Conservation (phyloP, 2,329 filamentous ascomycete genomes). For the Pseudogymnoascus sp. region DNA sequence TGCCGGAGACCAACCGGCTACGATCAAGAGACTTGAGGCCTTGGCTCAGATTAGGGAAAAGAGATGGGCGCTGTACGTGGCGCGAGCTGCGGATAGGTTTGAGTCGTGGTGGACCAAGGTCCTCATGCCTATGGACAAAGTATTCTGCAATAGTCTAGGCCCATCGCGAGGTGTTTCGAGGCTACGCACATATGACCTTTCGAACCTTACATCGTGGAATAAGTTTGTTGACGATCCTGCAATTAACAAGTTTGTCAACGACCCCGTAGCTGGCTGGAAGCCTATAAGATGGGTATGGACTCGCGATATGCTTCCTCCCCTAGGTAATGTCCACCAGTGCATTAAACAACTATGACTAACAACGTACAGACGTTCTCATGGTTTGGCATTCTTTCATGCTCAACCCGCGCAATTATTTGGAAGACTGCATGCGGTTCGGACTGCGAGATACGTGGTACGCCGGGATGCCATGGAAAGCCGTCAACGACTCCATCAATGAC, state of each 20-base stretch:
- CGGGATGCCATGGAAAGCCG: slow-evolving; percentile 57
- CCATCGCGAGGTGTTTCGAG: not conserved
- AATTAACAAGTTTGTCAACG: slow-evolving; percentile 11
- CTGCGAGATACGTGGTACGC: slow-evolving; percentile 49
- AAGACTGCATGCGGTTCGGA: slow-evolving; percentile 59
- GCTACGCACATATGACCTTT: not conserved
- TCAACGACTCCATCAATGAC: slow-evolving; percentile 50
- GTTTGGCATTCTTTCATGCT: slow-evolving; percentile 74
- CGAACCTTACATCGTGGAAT: not conserved
- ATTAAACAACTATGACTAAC: no score
- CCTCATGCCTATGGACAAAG: slow-evolving; percentile 18
- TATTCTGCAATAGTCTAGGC: not conserved
- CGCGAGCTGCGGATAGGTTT: slow-evolving; percentile 61
- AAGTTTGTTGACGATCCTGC: not conserved
- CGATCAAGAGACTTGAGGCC: slow-evolving; percentile 32
- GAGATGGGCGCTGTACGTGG: slow-evolving; percentile 63
- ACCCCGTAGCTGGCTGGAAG: not conserved
- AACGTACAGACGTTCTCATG: no score
- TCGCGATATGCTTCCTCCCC: slow-evolving; percentile 43
- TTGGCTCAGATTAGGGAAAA: slow-evolving; percentile 58
- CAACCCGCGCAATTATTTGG: slow-evolving; percentile 65
- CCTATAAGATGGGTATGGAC: slow-evolving; percentile 27
- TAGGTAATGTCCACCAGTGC: no score
- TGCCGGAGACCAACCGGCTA: slow-evolving; percentile 24
- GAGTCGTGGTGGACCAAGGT: slow-evolving; percentile 51